Evolutionary conservation across 371 early-diverging fungal genomes (phyloP).

Genomic region (Mucor piriformis): DNA sequence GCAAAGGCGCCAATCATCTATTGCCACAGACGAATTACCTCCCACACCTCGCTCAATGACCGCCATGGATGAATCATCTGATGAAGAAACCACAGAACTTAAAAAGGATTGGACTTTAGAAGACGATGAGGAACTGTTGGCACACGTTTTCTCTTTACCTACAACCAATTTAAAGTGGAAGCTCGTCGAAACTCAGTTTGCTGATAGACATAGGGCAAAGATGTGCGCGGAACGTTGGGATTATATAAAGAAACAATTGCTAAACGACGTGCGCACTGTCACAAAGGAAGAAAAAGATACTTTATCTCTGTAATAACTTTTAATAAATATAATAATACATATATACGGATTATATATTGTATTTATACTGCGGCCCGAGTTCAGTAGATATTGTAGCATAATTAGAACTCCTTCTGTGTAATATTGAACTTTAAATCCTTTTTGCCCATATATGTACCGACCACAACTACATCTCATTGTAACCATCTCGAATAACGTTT

Average conservation of each 20-base stretch:
- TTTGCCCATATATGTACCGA: too few species aligned
- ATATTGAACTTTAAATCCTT: too few species aligned
- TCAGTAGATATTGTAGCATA: too few species aligned
- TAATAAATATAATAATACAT: too few species aligned
- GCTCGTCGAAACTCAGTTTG: conserved; percentile 16
- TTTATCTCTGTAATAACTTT: too few species aligned
- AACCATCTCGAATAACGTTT: too few species aligned
- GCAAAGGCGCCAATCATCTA: neutral
- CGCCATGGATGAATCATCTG: conserved; percentile 16
- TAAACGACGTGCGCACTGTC: conserved; percentile 16
- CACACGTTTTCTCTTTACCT: conserved; percentile 18
- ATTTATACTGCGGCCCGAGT: too few species aligned
- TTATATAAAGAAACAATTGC: conserved; percentile 17
- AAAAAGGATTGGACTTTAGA: conserved; percentile 28
- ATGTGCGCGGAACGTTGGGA: conserved; percentile 29
- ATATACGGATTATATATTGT: too few species aligned
- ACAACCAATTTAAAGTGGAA: conserved; percentile 39
- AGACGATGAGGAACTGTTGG: conserved; percentile 21
- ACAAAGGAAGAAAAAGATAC: neutral
- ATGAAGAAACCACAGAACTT: conserved; percentile 25
- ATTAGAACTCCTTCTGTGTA: too few species aligned
- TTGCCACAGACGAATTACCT: conserved; percentile 14
- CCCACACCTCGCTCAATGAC: conserved; percentile 23
- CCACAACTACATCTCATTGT: too few species aligned
- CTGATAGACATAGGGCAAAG: conserved; percentile 22